phyloP scores from a whole-genome alignment of 306 rosid genomes.

The Clitoria ternatea region DNA sequence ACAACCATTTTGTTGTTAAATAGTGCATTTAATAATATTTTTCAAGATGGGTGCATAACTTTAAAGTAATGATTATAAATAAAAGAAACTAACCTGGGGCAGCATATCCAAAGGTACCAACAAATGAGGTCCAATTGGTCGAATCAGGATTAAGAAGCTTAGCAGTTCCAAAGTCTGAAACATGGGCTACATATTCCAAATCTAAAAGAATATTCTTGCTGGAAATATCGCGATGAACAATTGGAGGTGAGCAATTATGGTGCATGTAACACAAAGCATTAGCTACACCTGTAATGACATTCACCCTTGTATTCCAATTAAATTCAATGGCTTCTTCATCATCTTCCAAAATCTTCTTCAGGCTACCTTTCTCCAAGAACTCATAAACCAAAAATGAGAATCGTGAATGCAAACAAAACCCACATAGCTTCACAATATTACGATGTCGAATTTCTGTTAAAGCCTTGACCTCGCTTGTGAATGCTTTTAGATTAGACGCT shows the following conservation, averaged over 20 bases:
- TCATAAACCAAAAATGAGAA: constrained; percentile 10
- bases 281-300: constrained; percentile 13
- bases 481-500: not conserved
- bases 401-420: not conserved
- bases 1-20: too few species aligned
- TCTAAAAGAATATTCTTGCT: constrained; percentile 18
- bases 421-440: constrained; percentile 15
- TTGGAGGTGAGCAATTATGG: constrained; percentile 17
- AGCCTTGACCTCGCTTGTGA: not conserved
- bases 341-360: not conserved
- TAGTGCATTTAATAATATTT: too few species aligned
- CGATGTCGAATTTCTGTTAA: constrained; percentile 17
- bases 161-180: constrained; percentile 20
- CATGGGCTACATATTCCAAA: constrained; percentile 6
- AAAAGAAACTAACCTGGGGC: constrained; percentile 20
- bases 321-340: not conserved
- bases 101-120: constrained; percentile 22
- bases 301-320: constrained; percentile 9
- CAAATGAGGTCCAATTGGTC: constrained; percentile 14
- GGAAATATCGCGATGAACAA: constrained; percentile 19
- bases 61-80: too few species aligned
- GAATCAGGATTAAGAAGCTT: constrained; percentile 13
- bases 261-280: constrained; percentile 27
- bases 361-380: constrained; percentile 7
- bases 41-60: too few species aligned